Evolutionary conservation across 192 early-diverging fungal species (phyloP).

Genomic region (Podila clonocystis): DNA sequence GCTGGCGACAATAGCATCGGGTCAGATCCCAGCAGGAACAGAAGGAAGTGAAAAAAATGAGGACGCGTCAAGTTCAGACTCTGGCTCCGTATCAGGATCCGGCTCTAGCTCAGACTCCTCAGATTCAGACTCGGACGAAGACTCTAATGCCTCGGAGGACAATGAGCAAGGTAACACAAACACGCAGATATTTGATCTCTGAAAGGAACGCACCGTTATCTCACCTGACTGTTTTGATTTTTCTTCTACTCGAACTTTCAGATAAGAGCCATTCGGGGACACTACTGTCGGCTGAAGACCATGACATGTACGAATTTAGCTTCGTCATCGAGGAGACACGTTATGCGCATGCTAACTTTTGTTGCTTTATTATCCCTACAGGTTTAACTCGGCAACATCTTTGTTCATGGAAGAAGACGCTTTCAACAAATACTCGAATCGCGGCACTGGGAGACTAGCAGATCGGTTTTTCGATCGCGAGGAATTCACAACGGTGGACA

Average conservation of each 20-base stretch:
- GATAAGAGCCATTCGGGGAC: not conserved
- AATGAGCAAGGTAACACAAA: no score
- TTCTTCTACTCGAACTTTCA: not conserved
- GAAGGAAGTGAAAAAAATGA: not conserved
- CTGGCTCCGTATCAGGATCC: not conserved
- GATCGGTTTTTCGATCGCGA: constrained; percentile 8
- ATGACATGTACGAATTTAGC: not conserved
- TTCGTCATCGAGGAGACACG: not conserved
- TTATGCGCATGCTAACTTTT: not conserved
- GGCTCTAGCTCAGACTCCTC: not conserved
- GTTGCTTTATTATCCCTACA: not conserved
- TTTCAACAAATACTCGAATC: constrained; percentile 17
- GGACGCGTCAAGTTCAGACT: not conserved
- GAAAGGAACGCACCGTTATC: not conserved
- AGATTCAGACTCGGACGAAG: not conserved
- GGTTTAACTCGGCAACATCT: not conserved
- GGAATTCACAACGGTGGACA: not conserved
- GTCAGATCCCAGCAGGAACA: not conserved
- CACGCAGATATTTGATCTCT: no score
- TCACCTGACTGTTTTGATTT: not conserved
- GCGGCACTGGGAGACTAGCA: constrained; percentile 7
- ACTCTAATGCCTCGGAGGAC: not conserved
- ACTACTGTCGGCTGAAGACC: not conserved
- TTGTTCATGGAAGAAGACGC: constrained; percentile 21
- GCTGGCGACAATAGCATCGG: not conserved